Evolutionary conservation across 768 basidiomycete genomes (phyloP).

Genomic region (Hypsizygus marmoreus): DNA sequence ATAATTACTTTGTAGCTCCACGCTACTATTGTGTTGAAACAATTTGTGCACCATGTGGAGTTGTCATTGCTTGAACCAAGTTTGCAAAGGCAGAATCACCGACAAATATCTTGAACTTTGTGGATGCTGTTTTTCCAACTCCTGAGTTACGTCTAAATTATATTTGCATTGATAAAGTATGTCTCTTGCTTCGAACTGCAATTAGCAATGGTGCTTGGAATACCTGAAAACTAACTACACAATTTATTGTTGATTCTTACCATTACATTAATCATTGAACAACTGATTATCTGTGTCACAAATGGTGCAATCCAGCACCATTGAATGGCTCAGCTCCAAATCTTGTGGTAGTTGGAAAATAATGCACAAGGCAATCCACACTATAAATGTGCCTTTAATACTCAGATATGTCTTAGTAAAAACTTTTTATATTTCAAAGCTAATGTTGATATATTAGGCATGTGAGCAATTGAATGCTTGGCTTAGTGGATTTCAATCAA

Average conservation of each 20-base stretch:
- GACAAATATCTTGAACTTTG: slow-evolving; percentile 19
- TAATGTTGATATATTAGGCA: no score
- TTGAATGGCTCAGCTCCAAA: no score
- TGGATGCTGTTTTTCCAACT: slow-evolving; percentile 22
- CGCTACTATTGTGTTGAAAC: slow-evolving; percentile 31
- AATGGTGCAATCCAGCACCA: no score
- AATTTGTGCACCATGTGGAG: slow-evolving; percentile 30
- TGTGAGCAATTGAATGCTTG: slow-evolving; percentile 36
- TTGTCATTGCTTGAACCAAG: slow-evolving; percentile 28
- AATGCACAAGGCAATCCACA: slow-evolving; percentile 6
- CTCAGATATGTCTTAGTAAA: no score
- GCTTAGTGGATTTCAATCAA: slow-evolving; percentile 31
- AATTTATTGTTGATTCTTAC: slow-evolving; percentile 26
- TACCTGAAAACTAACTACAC: slow-evolving; percentile 14
- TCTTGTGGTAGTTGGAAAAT: slow-evolving; percentile 9
- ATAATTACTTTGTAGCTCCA: slow-evolving; percentile 19
- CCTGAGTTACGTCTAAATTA: slow-evolving; percentile 19
- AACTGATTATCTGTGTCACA: slow-evolving; percentile 14
- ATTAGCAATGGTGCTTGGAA: slow-evolving; percentile 12
- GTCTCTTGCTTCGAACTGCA: slow-evolving; percentile 12
- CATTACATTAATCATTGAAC: slow-evolving; percentile 13
- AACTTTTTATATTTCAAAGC: no score
- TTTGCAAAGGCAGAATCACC: slow-evolving; percentile 29
- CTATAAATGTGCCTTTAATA: slow-evolving; percentile 17
- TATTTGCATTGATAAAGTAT: slow-evolving; percentile 29